Percentiles rank a stretch among this genome's conserved stretches.
These are phyloP conservation scores for Metschnikowia amazonensis DNA, from an alignment of 805 yeast genomes.

Conservation along the genomic window DNA sequence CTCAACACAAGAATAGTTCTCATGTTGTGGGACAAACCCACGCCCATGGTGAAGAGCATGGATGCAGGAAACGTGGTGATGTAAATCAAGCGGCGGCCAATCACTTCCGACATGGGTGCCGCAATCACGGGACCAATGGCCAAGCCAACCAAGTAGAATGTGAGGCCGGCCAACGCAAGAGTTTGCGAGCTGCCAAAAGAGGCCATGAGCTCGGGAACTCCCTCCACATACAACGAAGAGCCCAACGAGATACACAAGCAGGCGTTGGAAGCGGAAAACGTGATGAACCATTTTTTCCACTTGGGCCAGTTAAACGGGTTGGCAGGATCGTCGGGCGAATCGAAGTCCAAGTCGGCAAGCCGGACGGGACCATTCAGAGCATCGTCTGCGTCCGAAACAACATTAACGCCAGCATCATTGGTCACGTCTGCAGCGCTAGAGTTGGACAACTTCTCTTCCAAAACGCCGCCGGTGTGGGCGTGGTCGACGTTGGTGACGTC, in stretches of 20 bases:
- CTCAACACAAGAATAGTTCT: slow-evolving; percentile 58
- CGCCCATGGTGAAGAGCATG: slow-evolving; percentile 21
- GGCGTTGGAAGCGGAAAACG: slow-evolving; percentile 55
- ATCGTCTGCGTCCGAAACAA: not conserved
- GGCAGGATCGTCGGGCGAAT: slow-evolving; percentile 54
- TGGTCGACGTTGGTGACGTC: not conserved
- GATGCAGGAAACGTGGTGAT: slow-evolving; percentile 16
- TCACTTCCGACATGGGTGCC: slow-evolving; percentile 47
- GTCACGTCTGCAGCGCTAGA: not conserved
- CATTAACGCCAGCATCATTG: not conserved
- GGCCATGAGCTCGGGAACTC: slow-evolving; percentile 51
- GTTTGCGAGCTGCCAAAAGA: slow-evolving; percentile 55
- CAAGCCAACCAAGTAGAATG: slow-evolving; percentile 67
- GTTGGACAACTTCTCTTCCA: slow-evolving; percentile 11
- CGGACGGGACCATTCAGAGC: not conserved
- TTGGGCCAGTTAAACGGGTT: slow-evolving; percentile 69
- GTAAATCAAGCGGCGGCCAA: slow-evolving; percentile 19
- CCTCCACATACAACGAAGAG: slow-evolving; percentile 66
- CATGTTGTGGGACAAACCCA: slow-evolving; percentile 17
- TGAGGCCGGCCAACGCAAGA: slow-evolving; percentile 62
- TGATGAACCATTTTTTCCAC: slow-evolving; percentile 60
- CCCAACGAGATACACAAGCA: slow-evolving; percentile 74
- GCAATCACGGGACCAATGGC: slow-evolving; percentile 68
- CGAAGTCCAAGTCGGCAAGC: slow-evolving; percentile 46
- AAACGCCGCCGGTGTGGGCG: not conserved